Percentiles rank a stretch among this genome's conserved stretches.
Evolutionary conservation across 169 alveolate species (phyloP).

Genomic region (Neospora caninum): DNA sequence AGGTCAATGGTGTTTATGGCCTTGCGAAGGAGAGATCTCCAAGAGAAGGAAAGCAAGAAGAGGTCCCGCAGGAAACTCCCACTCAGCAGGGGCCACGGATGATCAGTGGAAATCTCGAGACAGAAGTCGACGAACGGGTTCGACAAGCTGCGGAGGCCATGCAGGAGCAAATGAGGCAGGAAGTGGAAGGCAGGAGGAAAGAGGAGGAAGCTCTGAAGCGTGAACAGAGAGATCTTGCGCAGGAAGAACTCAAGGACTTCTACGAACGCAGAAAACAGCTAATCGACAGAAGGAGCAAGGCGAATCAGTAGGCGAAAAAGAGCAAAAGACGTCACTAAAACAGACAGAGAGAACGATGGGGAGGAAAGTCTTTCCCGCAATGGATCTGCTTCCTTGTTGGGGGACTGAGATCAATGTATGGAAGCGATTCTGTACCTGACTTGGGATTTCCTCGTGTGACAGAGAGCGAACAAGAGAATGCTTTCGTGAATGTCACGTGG

Average conservation of each 20-base stretch:
- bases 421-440: too few relatives aligned
- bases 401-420: too few relatives aligned
- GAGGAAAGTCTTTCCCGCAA: too few relatives aligned
- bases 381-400: too few relatives aligned
- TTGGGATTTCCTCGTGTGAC: too few relatives aligned
- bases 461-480: too few relatives aligned
- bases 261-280: conserved; percentile 21
- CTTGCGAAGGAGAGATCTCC: not conserved
- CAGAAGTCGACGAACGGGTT: not conserved
- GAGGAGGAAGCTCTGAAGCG: conserved; percentile 10
- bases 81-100: not conserved
- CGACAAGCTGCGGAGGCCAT: not conserved
- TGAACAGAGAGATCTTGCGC: conserved; percentile 33
- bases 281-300: conserved; percentile 4
- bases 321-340: not conserved
- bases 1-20: not conserved
- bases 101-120: not conserved
- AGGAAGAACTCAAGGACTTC: conserved; percentile 29
- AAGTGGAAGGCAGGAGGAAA: conserved; percentile 4
- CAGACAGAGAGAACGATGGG: too few relatives aligned
- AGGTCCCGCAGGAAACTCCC: not conserved
- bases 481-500: too few relatives aligned
- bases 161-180: conserved; percentile 20
- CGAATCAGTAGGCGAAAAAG: not conserved
- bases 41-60: not conserved